Evolutionary conservation across 169 alveolate species (phyloP), one percentile per base, ranked within the genome.

Genomic region (Haemoproteus tartakovskyi): DNA sequence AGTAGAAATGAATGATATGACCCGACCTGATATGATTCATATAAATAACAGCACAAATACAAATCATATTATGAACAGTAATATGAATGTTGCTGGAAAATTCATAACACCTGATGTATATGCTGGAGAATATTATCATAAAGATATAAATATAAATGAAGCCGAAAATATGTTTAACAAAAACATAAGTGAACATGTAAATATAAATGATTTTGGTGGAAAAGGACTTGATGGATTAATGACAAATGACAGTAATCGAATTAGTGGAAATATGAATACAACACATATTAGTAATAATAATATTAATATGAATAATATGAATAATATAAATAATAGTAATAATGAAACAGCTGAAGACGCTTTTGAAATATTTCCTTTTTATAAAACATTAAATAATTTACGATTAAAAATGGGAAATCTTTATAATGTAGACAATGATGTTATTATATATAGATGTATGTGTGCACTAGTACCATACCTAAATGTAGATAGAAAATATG

Each of bases 391-490:
- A 9, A 22, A 40, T 22, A 19, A 26, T 52, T 40, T 67, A 18
- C 29, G 82, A 52, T 33, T 59, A 18, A 67, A 67, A 46, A 22
- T 67, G 3, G 40, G 51, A 60, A 5, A 22, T 9, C 56, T 40
- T 46, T 67, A 67, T 36, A 56, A 67, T 30, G 24, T 67, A 46
- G 82, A 67, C 26, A 67, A 45, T 33, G 70, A 67, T 12, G 70
- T 67, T 16, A 43, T 67, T n/a, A 67, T 67, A 52, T 67, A 67
- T 46, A 52, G 82, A 33, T 67, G 62, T 19, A 67, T 67, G 82
- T 67, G 82, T 47, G 82, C 82, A 9, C 18, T 67, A 29, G 12
- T 67, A 9, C 82, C 82, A 2, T 67, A 67, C 26, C 50, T 52
- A 19, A 40, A 67, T 18, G 82, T 67, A 19, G 67, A 67, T 8